Conservation (phyloP, 371 early-diverging fungal genomes). For the Syncephalastrum racemosum region DNA sequence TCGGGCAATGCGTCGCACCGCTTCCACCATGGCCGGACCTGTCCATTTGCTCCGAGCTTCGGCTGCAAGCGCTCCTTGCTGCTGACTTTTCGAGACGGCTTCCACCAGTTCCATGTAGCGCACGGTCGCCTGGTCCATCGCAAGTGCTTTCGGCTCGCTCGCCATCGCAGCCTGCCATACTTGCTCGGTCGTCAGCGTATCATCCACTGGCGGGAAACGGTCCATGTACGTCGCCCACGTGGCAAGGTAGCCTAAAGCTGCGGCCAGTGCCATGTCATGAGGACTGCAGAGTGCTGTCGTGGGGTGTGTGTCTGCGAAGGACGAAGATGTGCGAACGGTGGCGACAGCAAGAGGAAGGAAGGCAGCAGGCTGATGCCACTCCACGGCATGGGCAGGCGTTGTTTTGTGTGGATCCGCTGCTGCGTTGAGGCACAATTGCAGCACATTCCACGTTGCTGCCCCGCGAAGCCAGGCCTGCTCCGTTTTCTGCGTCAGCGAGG, state of each 20-base stretch:
- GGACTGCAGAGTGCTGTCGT: not conserved
- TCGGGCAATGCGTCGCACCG: constrained; percentile 10
- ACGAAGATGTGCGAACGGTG: constrained; percentile 14
- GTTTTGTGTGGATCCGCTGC: constrained; percentile 60
- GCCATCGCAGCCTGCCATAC: constrained; percentile 7
- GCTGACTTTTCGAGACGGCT: too few relatives aligned
- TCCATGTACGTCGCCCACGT: constrained; percentile 47
- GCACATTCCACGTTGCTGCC: constrained; percentile 21
- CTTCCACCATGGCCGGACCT: constrained; percentile 6
- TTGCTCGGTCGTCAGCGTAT: constrained; percentile 3
- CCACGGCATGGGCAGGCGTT: constrained; percentile 54
- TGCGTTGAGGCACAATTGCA: constrained; percentile 41
- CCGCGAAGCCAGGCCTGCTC: constrained; percentile 14
- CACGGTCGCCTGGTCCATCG: not conserved
- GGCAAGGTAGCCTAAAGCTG: constrained; percentile 49
- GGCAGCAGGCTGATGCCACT: constrained; percentile 58
- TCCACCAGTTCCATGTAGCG: too few relatives aligned
- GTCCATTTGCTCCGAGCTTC: constrained; percentile 8
- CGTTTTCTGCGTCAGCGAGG: constrained; percentile 20
- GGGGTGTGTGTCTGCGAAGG: not conserved
- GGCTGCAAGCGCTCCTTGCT: constrained; percentile 1
- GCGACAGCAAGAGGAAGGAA: constrained; percentile 39
- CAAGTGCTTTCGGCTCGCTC: not conserved
- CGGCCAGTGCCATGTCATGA: constrained; percentile 13
- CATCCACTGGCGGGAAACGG: constrained; percentile 31